A percentile compares a stretch with the other conserved stretches of the same genome.
These are phyloP conservation scores for Pleurotus eryngii DNA, from an alignment of 768 basidiomycete genomes.

Conservation along the genomic window DNA sequence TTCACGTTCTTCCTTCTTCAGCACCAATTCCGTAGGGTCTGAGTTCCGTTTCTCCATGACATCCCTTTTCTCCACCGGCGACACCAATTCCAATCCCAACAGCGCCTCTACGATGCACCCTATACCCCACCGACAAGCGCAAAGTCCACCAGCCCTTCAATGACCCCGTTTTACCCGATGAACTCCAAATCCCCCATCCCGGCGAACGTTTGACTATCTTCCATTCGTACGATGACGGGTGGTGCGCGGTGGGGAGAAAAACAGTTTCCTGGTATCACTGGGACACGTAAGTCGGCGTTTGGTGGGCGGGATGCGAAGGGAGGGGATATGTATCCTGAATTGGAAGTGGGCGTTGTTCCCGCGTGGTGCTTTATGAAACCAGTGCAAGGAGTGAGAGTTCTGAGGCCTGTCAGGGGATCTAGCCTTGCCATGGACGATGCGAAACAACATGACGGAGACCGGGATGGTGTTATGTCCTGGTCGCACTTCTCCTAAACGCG, in stretches of 20 bases:
- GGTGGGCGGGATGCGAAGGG: slow-evolving; percentile 20
- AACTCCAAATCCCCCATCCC: slow-evolving; percentile 48
- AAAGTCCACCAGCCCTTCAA: slow-evolving; percentile 64
- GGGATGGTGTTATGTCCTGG: slow-evolving; percentile 65
- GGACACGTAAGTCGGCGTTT: slow-evolving; percentile 38
- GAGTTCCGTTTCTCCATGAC: slow-evolving; percentile 39
- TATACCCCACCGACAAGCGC: slow-evolving; percentile 27
- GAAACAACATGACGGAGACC: slow-evolving; percentile 45
- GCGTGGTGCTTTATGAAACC: slow-evolving; percentile 75
- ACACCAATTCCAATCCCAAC: slow-evolving; percentile 13
- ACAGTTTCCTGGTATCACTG: slow-evolving; percentile 17
- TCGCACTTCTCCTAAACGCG: slow-evolving; percentile 50
- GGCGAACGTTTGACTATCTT: slow-evolving; percentile 64
- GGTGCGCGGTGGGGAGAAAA: slow-evolving; percentile 73
- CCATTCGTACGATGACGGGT: slow-evolving; percentile 73
- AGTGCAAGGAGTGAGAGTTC: slow-evolving; percentile 52
- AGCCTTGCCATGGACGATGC: slow-evolving; percentile 55
- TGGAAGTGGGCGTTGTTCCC: slow-evolving; percentile 71
- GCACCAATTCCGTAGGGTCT: slow-evolving; percentile 23
- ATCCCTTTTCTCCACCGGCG: slow-evolving; percentile 29
- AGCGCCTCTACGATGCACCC: slow-evolving; percentile 24
- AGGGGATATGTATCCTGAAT: slow-evolving; percentile 28
- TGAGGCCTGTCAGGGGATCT: slow-evolving; percentile 60
- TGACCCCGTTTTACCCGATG: slow-evolving; percentile 71
- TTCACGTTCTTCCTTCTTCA: slow-evolving; percentile 15